Base-by-base conservation (phyloP, 371 early-diverging fungal species). In the Batrachochytrium dendrobatidis region DNA sequence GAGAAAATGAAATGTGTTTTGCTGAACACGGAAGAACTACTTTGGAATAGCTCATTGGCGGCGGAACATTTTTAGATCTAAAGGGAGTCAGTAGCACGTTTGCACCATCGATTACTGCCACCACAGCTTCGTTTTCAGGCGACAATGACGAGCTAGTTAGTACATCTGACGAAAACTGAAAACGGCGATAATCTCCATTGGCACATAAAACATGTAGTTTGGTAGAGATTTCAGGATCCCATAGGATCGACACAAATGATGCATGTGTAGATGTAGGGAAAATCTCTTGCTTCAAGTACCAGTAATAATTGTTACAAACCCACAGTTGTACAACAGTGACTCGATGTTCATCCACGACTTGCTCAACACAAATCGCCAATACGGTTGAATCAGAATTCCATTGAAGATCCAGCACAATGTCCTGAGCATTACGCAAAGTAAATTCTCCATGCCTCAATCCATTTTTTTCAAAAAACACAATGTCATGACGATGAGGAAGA, bases 361-460 rank as follows among this genome's bases (percentile, higher is more conserved):
- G 50, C 20, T 3, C 8, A 24, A 88, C 65, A 81, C 83, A 82
- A 10, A 89, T 72, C 2, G 92, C 94, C 55, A 98, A 72, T 1
- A 93, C 73, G 17, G 88, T 78, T 12, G 94, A 94, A 64, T 95
- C 94, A 3, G 82, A 69, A 65, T 92, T 95, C 92, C 94, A 98
- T 4, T 73, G 65, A 17, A 95, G 68, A 39, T 86, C 86, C 0
- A 64, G 44, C 10, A 73, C 65, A 7, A 82, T 28, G 49, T 35
- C 50, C 26, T 34, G 31, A 39, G 26, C 3, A 49, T 45, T 63
- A 8, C 89, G 79, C 48, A 98, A 69, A 2, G 86, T 69, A 66
- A 97, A 96, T 69, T 94, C 92, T 43, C 95, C 93, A 66, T 94
- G 98, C 31, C 92, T 76, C 53, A 95, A 70, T 12, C 98, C 98